Percentiles rank a stretch among this genome's conserved stretches.
Evolutionary conservation across 2,329 filamentous ascomycete genomes (phyloP).

Genomic region (Diaporthe sp.): DNA sequence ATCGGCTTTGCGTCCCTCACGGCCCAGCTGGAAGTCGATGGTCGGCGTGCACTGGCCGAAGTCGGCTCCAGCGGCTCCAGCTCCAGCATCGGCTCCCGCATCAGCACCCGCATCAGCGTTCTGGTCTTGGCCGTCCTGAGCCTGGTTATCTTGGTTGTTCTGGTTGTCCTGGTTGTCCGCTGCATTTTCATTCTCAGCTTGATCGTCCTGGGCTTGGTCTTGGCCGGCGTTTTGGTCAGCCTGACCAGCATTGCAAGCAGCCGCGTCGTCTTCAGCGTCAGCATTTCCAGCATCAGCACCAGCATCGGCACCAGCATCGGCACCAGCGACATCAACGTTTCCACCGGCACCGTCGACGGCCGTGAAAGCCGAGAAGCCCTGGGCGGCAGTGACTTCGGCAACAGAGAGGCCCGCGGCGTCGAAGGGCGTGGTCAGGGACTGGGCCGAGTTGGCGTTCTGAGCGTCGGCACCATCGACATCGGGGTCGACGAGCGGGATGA

Average conservation of each 20-base stretch:
- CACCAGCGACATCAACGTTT: slow-evolving; percentile 23
- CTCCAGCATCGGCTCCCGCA: slow-evolving; percentile 21
- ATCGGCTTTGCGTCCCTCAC: slow-evolving; percentile 66
- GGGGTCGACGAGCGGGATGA: slow-evolving; percentile 75
- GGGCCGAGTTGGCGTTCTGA: slow-evolving; percentile 70
- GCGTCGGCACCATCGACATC: slow-evolving; percentile 65
- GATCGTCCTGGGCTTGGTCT: slow-evolving; percentile 13
- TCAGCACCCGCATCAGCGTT: slow-evolving; percentile 29
- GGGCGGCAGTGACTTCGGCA: slow-evolving; percentile 71
- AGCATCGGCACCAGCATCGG: slow-evolving; percentile 37
- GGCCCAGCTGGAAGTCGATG: slow-evolving; percentile 72
- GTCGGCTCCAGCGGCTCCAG: slow-evolving; percentile 54
- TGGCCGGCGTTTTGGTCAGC: slow-evolving; percentile 14
- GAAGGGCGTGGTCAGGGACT: slow-evolving; percentile 65
- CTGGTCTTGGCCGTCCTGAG: slow-evolving; percentile 41
- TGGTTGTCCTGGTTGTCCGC: slow-evolving; percentile 24
- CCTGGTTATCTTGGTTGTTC: slow-evolving; percentile 34
- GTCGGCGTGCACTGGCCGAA: slow-evolving; percentile 69
- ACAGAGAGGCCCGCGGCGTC: slow-evolving; percentile 70
- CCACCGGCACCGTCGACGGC: slow-evolving; percentile 49
- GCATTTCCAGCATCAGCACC: slow-evolving; percentile 33
- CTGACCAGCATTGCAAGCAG: slow-evolving; percentile 1
- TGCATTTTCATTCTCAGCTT: background rate
- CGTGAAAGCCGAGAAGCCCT: slow-evolving; percentile 73
- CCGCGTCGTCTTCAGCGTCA: slow-evolving; percentile 32